phyloP scores from a whole-genome alignment of 345 rosid species.

The Eucalyptus camaldulensis region DNA sequence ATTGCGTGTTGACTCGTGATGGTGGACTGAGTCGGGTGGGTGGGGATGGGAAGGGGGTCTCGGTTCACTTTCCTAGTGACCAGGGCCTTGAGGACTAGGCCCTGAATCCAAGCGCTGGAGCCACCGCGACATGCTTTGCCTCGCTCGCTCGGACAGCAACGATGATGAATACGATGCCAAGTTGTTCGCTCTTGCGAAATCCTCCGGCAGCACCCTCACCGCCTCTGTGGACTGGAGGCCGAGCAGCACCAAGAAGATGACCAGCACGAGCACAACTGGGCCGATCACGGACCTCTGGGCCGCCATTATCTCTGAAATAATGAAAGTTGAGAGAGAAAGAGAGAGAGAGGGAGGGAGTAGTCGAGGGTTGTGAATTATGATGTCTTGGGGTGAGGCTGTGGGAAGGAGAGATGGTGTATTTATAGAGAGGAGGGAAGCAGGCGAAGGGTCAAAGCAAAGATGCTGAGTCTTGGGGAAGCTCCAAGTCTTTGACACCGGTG shows the following conservation, averaged over 20 bases:
- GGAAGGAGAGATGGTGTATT: neutral
- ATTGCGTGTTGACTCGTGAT: neutral
- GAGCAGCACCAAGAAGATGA: neutral
- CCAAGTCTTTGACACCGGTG: neutral
- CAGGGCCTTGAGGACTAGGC: constrained; percentile 30
- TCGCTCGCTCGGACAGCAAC: constrained; percentile 6
- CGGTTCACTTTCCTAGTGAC: constrained; percentile 4
- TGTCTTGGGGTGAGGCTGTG: neutral
- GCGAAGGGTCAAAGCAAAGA: neutral
- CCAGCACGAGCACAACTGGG: neutral
- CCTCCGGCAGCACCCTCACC: neutral
- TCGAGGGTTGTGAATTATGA: neutral
- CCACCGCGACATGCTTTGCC: constrained; percentile 13
- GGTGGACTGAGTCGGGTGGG: neutral
- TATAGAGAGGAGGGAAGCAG: neutral
- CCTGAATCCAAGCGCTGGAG: constrained; percentile 16
- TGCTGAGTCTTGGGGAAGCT: neutral
- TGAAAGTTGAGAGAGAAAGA: neutral
- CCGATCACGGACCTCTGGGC: neutral
- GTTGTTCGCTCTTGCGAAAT: neutral
- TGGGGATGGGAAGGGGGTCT: neutral
- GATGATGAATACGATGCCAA: neutral
- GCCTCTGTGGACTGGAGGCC: neutral
- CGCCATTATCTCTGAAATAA: neutral
- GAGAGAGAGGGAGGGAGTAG: neutral